Evolutionary conservation across 2,329 filamentous ascomycete species (phyloP).

Genomic region (Colletotrichum karsti): DNA sequence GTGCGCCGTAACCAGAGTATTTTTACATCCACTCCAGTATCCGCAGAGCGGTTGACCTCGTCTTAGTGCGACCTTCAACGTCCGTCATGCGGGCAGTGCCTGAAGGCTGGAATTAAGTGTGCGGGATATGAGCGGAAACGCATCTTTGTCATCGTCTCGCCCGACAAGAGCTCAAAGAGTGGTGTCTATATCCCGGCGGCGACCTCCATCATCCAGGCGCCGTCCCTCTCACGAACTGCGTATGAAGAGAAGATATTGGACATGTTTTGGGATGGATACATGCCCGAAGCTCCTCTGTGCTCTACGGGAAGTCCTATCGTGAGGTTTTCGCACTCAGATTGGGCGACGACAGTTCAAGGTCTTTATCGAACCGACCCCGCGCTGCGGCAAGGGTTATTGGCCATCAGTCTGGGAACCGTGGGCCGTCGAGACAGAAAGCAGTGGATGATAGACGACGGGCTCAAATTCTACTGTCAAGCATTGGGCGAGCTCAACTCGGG

Average conservation of each 20-base stretch:
- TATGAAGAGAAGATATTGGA: constrained; percentile 27
- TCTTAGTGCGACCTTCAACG: constrained; percentile 31
- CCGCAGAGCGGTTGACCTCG: background rate
- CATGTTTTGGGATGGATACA: constrained; percentile 29
- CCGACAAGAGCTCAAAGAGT: background rate
- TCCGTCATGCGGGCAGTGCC: constrained; percentile 30
- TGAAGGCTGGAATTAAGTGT: constrained; percentile 26
- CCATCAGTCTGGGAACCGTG: constrained; percentile 32
- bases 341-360: constrained; percentile 31
- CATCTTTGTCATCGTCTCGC: constrained; percentile 30
- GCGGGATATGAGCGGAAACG: constrained; percentile 29
- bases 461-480: constrained; percentile 32
- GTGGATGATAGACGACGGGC: constrained; percentile 30
- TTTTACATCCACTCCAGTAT: background rate
- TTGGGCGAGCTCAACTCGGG: constrained; percentile 22
- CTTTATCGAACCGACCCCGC: constrained; percentile 31
- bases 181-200: background rate
- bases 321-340: constrained; percentile 26
- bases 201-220: background rate
- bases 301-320: background rate
- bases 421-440: constrained; percentile 30
- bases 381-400: constrained; percentile 28
- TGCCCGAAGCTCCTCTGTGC: constrained; percentile 15
- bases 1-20: background rate
- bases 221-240: constrained; percentile 19